Evolutionary conservation across 371 early-diverging fungal species (phyloP).

Genomic region (Lichtheimia ornata): DNA sequence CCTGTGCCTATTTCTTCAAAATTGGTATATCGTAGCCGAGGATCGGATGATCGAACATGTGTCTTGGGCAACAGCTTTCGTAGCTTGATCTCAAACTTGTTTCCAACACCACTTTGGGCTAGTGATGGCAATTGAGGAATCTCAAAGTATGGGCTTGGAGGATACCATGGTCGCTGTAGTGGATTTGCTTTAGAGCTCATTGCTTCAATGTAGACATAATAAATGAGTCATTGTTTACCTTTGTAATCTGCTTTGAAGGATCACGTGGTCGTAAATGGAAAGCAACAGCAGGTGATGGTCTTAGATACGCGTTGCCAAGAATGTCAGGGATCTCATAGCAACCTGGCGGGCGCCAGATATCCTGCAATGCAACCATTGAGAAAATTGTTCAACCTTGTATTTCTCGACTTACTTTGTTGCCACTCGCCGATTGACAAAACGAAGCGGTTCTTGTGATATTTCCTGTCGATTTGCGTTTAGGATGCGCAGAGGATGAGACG

Average conservation of each 20-base stretch:
- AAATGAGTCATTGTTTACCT: constrained; percentile 27
- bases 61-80: constrained; percentile 46
- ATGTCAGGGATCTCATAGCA: constrained; percentile 32
- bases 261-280: constrained; percentile 36
- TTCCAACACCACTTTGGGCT: constrained; percentile 24
- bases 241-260: constrained; percentile 40
- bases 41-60: constrained; percentile 40
- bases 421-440: constrained; percentile 9
- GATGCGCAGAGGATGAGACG: constrained; percentile 13
- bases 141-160: constrained; percentile 35
- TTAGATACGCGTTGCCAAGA: constrained; percentile 36
- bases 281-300: constrained; percentile 29
- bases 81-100: constrained; percentile 39
- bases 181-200: constrained; percentile 29
- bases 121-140: constrained; percentile 46
- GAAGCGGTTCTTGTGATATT: constrained; percentile 31
- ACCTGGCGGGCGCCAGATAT: constrained; percentile 25
- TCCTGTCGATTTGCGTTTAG: constrained; percentile 48
- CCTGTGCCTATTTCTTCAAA: constrained; percentile 55
- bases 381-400: not conserved
- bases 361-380: constrained; percentile 2
- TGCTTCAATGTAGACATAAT: constrained; percentile 11
- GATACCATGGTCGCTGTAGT: constrained; percentile 48
- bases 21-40: constrained; percentile 38
- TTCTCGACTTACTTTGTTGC: not conserved